Evolutionary conservation across 345 rosid species (phyloP).

Genomic region (Salix brachista): DNA sequence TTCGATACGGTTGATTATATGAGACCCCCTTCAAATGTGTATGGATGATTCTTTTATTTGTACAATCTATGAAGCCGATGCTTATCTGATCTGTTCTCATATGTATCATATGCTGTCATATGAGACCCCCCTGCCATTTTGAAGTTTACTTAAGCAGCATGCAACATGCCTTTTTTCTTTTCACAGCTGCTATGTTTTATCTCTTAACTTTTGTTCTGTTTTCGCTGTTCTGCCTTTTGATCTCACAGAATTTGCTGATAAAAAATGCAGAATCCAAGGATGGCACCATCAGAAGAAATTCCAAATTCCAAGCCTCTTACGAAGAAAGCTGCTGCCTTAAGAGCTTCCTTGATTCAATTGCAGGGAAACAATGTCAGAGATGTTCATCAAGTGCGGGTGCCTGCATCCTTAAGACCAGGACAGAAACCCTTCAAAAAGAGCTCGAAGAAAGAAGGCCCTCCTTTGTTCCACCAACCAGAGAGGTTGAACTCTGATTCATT

Average conservation of each 20-base stretch:
- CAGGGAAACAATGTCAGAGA: conserved; percentile 32
- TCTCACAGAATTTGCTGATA: conserved; percentile 3
- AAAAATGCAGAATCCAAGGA: conserved; percentile 55
- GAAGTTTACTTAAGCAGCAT: background rate
- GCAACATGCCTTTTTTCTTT: background rate
- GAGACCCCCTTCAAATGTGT: background rate
- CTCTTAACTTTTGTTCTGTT: background rate
- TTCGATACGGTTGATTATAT: background rate
- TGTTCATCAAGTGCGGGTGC: conserved; percentile 25
- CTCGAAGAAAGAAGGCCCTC: conserved; percentile 39
- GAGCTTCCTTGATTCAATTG: conserved; percentile 33
- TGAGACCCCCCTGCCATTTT: background rate
- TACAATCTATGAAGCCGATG: background rate
- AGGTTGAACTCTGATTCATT: conserved; percentile 65
- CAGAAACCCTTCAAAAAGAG: conserved; percentile 44
- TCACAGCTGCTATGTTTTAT: background rate
- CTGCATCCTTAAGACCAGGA: conserved; percentile 22
- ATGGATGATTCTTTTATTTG: background rate
- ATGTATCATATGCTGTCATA: background rate
- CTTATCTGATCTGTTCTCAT: background rate
- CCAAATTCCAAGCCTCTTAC: conserved; percentile 35
- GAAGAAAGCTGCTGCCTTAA: conserved; percentile 38
- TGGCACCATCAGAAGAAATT: conserved; percentile 44
- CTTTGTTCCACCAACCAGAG: conserved; percentile 52
- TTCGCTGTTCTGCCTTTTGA: background rate